Conservation (phyloP, 495 filamentous ascomycete species). For the Penicillium antarcticum region DNA sequence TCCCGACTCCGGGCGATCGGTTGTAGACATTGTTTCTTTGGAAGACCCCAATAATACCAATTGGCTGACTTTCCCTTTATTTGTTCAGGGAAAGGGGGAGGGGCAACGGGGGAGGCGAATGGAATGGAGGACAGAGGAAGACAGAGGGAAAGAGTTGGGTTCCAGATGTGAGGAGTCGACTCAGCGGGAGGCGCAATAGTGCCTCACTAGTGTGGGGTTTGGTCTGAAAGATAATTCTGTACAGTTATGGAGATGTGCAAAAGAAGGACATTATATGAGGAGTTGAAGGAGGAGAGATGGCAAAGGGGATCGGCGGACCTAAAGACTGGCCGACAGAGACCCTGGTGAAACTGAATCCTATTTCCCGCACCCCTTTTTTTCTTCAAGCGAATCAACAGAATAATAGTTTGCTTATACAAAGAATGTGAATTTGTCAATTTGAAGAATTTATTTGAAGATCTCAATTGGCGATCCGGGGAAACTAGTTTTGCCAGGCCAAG, state of each 20-base stretch:
- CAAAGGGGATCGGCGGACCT: conserved; percentile 13
- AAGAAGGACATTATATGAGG: background rate
- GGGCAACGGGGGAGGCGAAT: conserved; percentile 3
- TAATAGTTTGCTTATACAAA: background rate
- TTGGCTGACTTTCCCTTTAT: conserved; percentile 9
- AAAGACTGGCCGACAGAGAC: background rate
- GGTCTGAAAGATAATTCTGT: background rate
- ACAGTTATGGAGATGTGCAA: conserved; percentile 6
- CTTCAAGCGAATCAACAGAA: background rate
- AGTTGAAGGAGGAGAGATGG: conserved; percentile 3
- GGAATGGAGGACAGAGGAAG: background rate
- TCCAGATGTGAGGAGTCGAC: conserved; percentile 27
- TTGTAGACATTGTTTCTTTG: conserved; percentile 26
- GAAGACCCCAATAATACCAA: conserved; percentile 8
- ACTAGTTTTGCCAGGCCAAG: background rate
- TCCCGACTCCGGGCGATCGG: conserved; percentile 22
- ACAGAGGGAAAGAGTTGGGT: conserved; percentile 3
- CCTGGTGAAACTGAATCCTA: conserved; percentile 1
- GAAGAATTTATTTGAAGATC: conserved; percentile 1
- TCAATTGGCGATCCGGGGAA: conserved; percentile 18
- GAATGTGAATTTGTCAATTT: background rate
- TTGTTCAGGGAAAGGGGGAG: background rate
- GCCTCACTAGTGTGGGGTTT: conserved; percentile 10
- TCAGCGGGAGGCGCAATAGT: conserved; percentile 16
- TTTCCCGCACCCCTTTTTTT: conserved; percentile 1